Base-by-base conservation (phyloP, 257 asterid species). In the Striga asiatica region DNA sequence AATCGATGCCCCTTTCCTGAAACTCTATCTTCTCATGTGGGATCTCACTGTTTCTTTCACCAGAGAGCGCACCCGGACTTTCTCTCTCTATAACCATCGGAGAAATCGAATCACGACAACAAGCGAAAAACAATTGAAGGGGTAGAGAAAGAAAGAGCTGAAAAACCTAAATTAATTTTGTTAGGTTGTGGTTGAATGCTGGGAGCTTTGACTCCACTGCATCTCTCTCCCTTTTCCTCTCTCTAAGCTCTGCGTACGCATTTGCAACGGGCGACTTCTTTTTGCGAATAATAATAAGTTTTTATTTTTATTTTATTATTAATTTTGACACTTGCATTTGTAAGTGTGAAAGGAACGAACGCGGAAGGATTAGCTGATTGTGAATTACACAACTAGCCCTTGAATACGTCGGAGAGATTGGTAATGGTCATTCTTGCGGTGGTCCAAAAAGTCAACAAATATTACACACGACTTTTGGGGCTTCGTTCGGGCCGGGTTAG, bases 181-280 rank as follows among this genome's bases (percentile, higher is more conserved):
- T 29, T 48, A 39, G 68, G 73, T 54, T 32, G 50, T 35, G 47
- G 61, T 45, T 56, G 68, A 60, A 28, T 56, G 55, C 50, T 70
- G 58, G 55, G 65, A 67, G 78, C 81, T 70, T 68, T 73, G 81
- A 77, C 85, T 67, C 77, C 67, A 52, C 60, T 6, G 69, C 60
- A 42, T 13, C 57, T 41, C 58, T 60, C 57, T 54, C 35, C 32
- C 56, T n/a, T 37, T 27, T 46, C 55, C 63, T 65, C 46, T 31
- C 42, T 50, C 34, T 23, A 46, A 6, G 42, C 34, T 22, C 49
- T 54, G 45, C 55, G 74, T 34, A 45, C 14, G 19, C 38, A 72
- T 21, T 73, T 69, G 84, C 86, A 81, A 84, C 94, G 92, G 94
- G 76, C 54, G 81, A 65, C 64, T 75, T 72, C 70, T 50, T 63